A percentile compares a stretch with the other conserved stretches of the same genome.
Conservation (phyloP, 2,329 filamentous ascomycete species). For the Lachnellula hyalina region DNA sequence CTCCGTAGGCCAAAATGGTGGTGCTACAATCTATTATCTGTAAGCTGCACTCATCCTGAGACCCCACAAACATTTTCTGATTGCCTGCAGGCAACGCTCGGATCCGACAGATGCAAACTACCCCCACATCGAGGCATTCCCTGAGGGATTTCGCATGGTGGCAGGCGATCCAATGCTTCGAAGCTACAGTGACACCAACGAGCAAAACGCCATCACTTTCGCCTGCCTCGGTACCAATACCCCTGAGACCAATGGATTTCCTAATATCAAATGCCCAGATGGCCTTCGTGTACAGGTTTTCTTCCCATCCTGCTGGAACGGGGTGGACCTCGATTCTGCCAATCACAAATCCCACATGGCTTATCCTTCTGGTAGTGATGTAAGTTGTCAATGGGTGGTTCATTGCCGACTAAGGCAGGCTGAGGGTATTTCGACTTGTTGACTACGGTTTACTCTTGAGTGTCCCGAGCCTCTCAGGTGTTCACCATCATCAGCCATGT, state of each 20-base stretch:
- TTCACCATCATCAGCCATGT: background rate
- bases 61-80: background rate
- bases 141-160: slow-evolving; percentile 59
- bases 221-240: slow-evolving; percentile 46
- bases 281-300: slow-evolving; percentile 49
- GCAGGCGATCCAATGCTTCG: slow-evolving; percentile 52
- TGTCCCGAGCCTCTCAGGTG: background rate
- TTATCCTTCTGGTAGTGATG: slow-evolving; percentile 37
- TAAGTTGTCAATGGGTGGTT: background rate
- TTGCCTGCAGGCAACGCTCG: slow-evolving; percentile 34
- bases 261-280: slow-evolving; percentile 47
- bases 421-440: background rate
- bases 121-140: slow-evolving; percentile 51
- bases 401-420: background rate
- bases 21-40: slow-evolving; percentile 53
- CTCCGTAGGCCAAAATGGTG: slow-evolving; percentile 38
- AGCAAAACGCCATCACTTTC: slow-evolving; percentile 48
- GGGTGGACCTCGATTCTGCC: slow-evolving; percentile 46
- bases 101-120: slow-evolving; percentile 35
- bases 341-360: slow-evolving; percentile 53
- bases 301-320: slow-evolving; percentile 61
- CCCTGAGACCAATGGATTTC: slow-evolving; percentile 47
- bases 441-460: background rate
- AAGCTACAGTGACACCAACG: slow-evolving; percentile 40
- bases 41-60: slow-evolving; percentile 24